Evolutionary conservation across 768 basidiomycete species (phyloP).

Genomic region (Pleurotus platypus): DNA sequence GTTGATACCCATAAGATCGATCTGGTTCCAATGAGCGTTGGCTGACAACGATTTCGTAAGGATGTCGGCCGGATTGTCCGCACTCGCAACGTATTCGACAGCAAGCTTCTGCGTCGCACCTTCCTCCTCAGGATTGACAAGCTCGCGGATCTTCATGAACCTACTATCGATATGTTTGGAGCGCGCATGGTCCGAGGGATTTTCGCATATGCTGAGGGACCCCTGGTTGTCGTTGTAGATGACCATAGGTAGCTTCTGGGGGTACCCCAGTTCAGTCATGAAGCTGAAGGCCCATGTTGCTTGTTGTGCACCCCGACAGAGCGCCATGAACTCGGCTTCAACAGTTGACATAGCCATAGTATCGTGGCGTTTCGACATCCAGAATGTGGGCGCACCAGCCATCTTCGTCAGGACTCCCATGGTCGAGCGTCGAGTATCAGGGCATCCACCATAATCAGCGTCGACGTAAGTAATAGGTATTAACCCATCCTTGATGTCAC

Average conservation of each 20-base stretch:
- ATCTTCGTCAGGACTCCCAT: constrained; percentile 28
- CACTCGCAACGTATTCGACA: constrained; percentile 20
- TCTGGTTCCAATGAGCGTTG: neutral
- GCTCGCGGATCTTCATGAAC: constrained; percentile 23
- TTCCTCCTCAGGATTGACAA: neutral
- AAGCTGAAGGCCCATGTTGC: constrained; percentile 23
- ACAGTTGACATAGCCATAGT: constrained; percentile 29
- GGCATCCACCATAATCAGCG: constrained; percentile 17
- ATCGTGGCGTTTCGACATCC: constrained; percentile 29
- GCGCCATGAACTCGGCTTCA: constrained; percentile 34
- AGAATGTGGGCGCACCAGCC: constrained; percentile 26
- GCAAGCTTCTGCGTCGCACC: constrained; percentile 10
- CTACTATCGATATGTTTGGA: constrained; percentile 29
- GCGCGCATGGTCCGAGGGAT: constrained; percentile 19
- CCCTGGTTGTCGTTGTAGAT: constrained; percentile 24
- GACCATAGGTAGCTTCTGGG: neutral
- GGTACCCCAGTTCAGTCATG: constrained; percentile 18
- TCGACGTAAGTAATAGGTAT: constrained; percentile 10
- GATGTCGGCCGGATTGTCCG: constrained; percentile 31
- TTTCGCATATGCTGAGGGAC: constrained; percentile 22
- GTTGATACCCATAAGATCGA: neutral
- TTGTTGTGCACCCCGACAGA: constrained; percentile 18
- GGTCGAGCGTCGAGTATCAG: constrained; percentile 21
- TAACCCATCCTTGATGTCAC: neutral
- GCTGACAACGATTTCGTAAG: constrained; percentile 32